These are phyloP conservation scores for Piromyces finnis DNA, from an alignment of 192 early-diverging fungal genomes.

Conservation along the genomic window DNA sequence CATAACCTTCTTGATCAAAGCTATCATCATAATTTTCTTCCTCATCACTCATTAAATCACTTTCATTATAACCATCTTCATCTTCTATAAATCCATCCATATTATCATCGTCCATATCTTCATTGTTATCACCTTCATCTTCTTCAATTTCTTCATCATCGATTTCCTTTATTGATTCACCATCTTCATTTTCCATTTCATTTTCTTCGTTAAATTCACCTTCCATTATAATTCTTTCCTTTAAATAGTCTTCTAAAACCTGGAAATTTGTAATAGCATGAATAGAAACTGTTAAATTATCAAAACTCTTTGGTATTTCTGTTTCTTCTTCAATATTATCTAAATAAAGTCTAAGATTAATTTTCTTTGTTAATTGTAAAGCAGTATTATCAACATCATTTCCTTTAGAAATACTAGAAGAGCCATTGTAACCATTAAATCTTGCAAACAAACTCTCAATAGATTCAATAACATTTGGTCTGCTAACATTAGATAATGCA, in stretches of 20 bases:
- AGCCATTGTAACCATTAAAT: constrained; percentile 4
- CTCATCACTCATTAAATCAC: constrained; percentile 9
- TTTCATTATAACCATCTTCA: constrained; percentile 3
- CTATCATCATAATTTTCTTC: constrained; percentile 3
- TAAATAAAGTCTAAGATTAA: constrained; percentile 43
- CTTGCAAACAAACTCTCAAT: not conserved
- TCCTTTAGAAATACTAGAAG: not conserved
- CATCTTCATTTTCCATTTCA: constrained; percentile 5
- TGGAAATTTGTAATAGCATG: constrained; percentile 74
- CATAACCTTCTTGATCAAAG: constrained; percentile 15
- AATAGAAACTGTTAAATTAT: constrained; percentile 48
- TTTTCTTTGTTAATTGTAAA: constrained; percentile 55
- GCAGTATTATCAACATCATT: constrained; percentile 19
- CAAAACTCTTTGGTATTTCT: constrained; percentile 20
- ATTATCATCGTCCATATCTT: not conserved
- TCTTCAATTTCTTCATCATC: constrained; percentile 11
- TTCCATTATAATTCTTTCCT: constrained; percentile 22
- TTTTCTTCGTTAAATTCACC: constrained; percentile 6
- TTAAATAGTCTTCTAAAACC: constrained; percentile 63
- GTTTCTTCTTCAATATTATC: constrained; percentile 19
- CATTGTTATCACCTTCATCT: constrained; percentile 4
- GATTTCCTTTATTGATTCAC: constrained; percentile 7
- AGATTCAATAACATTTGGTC: not conserved
- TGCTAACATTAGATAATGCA: constrained; percentile 6
- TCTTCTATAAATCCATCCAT: not conserved